These are phyloP conservation scores for Penicillium digitatum DNA, from an alignment of 2,329 filamentous ascomycete species.

Conservation along the genomic window DNA sequence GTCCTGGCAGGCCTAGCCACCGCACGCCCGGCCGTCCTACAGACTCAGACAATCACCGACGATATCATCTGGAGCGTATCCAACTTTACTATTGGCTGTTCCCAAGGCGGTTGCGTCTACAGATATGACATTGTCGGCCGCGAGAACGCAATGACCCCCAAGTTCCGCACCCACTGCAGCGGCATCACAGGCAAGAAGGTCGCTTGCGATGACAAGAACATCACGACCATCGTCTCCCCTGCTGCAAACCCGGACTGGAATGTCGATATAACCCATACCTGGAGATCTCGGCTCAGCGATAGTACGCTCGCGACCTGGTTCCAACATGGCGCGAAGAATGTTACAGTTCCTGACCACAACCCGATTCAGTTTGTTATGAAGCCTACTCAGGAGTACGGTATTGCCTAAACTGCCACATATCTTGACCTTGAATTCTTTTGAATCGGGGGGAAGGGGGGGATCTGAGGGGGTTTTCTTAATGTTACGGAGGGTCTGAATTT, in stretches of 20 bases:
- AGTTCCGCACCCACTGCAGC: slow-evolving; percentile 35
- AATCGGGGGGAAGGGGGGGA: neutral
- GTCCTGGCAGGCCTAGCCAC: slow-evolving; percentile 25
- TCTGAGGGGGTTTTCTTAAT: neutral
- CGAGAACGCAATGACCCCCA: slow-evolving; percentile 28
- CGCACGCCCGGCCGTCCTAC: slow-evolving; percentile 17
- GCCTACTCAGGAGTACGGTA: slow-evolving; percentile 9
- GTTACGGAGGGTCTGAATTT: neutral
- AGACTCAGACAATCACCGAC: slow-evolving; percentile 8
- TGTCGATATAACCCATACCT: slow-evolving; percentile 27
- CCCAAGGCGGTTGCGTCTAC: slow-evolving; percentile 33
- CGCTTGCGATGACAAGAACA: slow-evolving; percentile 27
- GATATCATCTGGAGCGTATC: slow-evolving; percentile 32
- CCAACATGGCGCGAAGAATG: slow-evolving; percentile 6
- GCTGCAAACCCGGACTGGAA: slow-evolving; percentile 24
- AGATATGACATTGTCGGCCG: slow-evolving; percentile 31
- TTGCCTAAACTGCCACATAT: neutral
- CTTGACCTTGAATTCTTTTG: neutral
- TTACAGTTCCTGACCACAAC: neutral
- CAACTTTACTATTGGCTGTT: slow-evolving; percentile 32
- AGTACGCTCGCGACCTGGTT: slow-evolving; percentile 9
- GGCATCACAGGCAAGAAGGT: slow-evolving; percentile 24
- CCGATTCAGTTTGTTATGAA: slow-evolving; percentile 2
- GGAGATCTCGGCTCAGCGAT: slow-evolving; percentile 17
- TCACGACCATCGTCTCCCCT: slow-evolving; percentile 22